phyloP scores from a whole-genome alignment of 73 alveolate species.

The Stentor coeruleus region DNA sequence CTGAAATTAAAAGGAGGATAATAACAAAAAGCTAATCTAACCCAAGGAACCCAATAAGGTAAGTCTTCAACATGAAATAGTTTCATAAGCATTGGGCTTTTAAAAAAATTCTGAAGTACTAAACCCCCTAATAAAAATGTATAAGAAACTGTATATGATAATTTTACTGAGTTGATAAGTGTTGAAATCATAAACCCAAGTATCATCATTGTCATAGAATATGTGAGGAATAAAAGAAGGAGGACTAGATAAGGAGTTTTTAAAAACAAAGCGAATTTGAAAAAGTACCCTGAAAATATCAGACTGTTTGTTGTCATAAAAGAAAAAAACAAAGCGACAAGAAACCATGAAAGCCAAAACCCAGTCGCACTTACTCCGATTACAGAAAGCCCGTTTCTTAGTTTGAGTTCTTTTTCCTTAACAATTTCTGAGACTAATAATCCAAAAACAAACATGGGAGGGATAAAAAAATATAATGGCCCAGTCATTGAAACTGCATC shows the following conservation, averaged over 20 bases:
- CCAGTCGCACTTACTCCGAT: conserved; percentile 53
- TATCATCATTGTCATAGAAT: neutral
- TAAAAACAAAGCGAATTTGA: neutral
- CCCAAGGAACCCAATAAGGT: conserved; percentile 8
- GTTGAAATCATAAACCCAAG: conserved; percentile 15
- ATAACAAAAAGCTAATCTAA: neutral
- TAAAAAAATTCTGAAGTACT: neutral
- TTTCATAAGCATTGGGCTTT: neutral
- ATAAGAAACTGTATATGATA: conserved; percentile 14
- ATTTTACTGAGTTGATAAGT: neutral
- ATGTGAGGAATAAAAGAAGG: neutral
- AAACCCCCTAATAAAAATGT: conserved; percentile 20
- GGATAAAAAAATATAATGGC: conserved; percentile 49
- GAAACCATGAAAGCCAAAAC: conserved; percentile 63
- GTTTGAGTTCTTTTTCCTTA: conserved; percentile 57
- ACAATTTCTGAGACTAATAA: conserved; percentile 53
- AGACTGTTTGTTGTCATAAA: neutral
- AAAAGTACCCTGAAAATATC: conserved; percentile 8
- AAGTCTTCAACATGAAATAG: conserved; percentile 15
- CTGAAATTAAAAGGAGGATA: conserved; percentile 19
- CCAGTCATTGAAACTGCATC: conserved; percentile 52
- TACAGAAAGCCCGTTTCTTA: conserved; percentile 57
- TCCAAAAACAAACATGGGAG: conserved; percentile 50
- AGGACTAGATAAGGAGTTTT: conserved; percentile 15
- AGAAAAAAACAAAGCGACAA: conserved; percentile 42